A percentile compares a stretch with the other conserved stretches of the same genome.
phyloP scores from a whole-genome alignment of 2,329 filamentous ascomycete species.

The Pezicula carpinea region DNA sequence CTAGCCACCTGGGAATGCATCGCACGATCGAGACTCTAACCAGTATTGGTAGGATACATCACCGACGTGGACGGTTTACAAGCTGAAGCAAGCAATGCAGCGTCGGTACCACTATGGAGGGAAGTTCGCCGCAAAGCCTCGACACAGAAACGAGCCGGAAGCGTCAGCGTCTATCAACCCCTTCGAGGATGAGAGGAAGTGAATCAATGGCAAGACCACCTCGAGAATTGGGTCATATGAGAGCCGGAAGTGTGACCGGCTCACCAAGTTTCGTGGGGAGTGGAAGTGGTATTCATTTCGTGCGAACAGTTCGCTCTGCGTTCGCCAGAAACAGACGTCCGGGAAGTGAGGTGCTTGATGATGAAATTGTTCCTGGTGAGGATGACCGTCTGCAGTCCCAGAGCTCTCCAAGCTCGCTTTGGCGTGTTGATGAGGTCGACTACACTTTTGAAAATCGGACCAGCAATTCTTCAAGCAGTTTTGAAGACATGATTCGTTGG shows the following conservation, averaged over 20 bases:
- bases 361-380: slow-evolving; percentile 49
- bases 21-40: no score
- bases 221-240: slow-evolving; percentile 45
- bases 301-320: slow-evolving; percentile 48
- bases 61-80: no score
- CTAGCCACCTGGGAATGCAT: no score
- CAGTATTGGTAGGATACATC: no score
- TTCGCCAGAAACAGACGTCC: slow-evolving; percentile 30
- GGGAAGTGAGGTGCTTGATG: slow-evolving; percentile 27
- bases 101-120: no score
- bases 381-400: slow-evolving; percentile 42
- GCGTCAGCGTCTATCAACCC: no score
- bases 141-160: no score
- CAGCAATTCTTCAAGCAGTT: slow-evolving; percentile 25
- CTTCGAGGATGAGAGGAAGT: neutral
- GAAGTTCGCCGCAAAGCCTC: no score
- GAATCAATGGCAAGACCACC: neutral
- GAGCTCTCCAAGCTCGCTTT: slow-evolving; percentile 25
- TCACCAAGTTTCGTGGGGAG: slow-evolving; percentile 52
- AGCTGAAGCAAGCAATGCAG: no score
- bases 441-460: slow-evolving; percentile 1
- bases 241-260: slow-evolving; percentile 36
- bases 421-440: slow-evolving; percentile 33
- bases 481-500: slow-evolving; percentile 46
- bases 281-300: slow-evolving; percentile 55